These are phyloP conservation scores for Dipodascopsis uninucleata DNA, from an alignment of 805 yeast genomes.

Conservation along the genomic window DNA sequence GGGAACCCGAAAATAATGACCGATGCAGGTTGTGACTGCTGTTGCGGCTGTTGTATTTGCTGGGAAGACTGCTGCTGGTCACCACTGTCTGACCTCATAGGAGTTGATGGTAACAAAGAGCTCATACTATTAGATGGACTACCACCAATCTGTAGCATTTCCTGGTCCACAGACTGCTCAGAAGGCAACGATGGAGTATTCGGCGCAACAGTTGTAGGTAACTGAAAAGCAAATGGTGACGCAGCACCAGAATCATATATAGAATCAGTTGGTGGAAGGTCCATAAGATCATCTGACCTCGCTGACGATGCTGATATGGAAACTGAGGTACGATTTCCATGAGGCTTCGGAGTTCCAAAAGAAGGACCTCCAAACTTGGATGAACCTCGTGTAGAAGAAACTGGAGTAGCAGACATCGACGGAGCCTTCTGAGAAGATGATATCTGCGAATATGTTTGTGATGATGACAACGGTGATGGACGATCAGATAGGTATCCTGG, in stretches of 20 bases:
- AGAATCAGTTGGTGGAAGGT: conserved; percentile 24
- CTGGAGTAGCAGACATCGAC: neutral
- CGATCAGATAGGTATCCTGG: neutral
- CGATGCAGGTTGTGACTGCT: conserved; percentile 34
- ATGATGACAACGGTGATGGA: neutral
- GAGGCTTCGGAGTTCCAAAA: conserved; percentile 30
- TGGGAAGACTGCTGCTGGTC: conserved; percentile 31
- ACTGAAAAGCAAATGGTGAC: conserved; percentile 24
- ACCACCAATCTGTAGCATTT: too few species aligned
- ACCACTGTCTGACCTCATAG: too few species aligned
- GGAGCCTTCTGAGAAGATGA: conserved; percentile 1
- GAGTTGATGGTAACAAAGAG: too few species aligned
- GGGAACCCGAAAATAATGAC: conserved; percentile 88
- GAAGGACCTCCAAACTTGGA: conserved; percentile 30
- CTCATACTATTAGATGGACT: too few species aligned
- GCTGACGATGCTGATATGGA: conserved; percentile 2
- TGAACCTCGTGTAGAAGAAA: neutral
- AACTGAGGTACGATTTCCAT: conserved; percentile 28
- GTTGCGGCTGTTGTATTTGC: conserved; percentile 21
- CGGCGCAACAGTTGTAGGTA: conserved; percentile 13
- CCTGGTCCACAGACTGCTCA: too few species aligned
- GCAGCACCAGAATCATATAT: conserved; percentile 25
- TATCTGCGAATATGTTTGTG: neutral
- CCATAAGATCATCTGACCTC: conserved; percentile 6
- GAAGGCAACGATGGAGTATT: too few species aligned